Percentiles rank a stretch among this genome's conserved stretches.
These are phyloP conservation scores for Candida coquimbonensis DNA, from an alignment of 805 yeast species.

Conservation along the genomic window DNA sequence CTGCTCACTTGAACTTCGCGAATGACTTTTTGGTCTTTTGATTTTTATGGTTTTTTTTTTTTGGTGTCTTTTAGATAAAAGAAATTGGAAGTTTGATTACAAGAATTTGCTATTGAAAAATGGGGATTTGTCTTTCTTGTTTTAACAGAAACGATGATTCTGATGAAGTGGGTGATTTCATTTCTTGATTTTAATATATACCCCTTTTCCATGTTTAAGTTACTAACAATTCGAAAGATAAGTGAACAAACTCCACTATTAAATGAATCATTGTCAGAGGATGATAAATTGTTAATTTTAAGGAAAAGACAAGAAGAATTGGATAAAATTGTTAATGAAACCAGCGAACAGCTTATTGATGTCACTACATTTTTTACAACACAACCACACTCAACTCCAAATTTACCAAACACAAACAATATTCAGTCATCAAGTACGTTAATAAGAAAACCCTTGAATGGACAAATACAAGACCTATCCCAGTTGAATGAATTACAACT, in stretches of 20 bases:
- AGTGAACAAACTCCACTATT: conserved; percentile 31
- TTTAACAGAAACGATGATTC: conserved; percentile 30
- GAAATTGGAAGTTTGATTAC: background rate
- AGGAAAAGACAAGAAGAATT: conserved; percentile 38
- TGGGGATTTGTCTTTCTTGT: conserved; percentile 47
- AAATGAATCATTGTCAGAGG: conserved; percentile 15
- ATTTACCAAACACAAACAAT: background rate
- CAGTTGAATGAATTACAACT: conserved; percentile 5
- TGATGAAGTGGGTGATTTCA: conserved; percentile 27
- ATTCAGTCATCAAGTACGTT: background rate
- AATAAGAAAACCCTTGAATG: conserved; percentile 10
- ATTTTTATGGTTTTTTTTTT: no score
- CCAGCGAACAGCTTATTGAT: conserved; percentile 21
- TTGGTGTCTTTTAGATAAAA: background rate
- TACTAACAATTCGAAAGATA: conserved; percentile 24
- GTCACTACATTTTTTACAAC: conserved; percentile 19
- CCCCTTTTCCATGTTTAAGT: background rate
- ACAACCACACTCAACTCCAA: background rate
- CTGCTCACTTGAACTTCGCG: background rate
- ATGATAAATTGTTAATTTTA: conserved; percentile 17
- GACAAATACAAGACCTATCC: conserved; percentile 4
- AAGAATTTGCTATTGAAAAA: conserved; percentile 8
- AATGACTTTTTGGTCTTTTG: background rate
- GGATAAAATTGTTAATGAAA: conserved; percentile 38
- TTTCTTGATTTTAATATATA: background rate